Evolutionary conservation across 441 rosid genomes (phyloP), one percentile per base, ranked within the genome.

Genomic region (Adansonia rubrostipa): DNA sequence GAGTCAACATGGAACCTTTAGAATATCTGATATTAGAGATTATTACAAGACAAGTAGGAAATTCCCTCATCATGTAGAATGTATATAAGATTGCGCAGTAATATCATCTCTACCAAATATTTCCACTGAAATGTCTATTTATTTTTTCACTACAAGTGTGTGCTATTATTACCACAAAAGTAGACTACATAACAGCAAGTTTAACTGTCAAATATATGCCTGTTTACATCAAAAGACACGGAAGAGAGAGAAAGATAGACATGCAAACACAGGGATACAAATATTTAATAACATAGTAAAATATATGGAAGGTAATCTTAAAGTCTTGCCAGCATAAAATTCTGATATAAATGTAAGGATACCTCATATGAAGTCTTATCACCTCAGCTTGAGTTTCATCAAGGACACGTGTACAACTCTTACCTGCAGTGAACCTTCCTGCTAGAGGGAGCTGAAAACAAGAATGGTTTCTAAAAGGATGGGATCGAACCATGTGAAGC

Each of bases 321-420:
- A 72, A 68, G 50, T 44, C 67, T 47, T 42, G 71, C 9, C 36
- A 72, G 71, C 44, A 74, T 79, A 65, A 74, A 80, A 65, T 36
- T 0, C 47, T 74, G 63, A 75, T 33, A 50, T 73, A 63, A 78
- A 51, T 22, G 44, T 68, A 69, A 78, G 72, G 71, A 44, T 92
- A 95, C 99, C 99, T 92, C 91, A 93, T 89, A 79, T 88, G 90
- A 63, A 95, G 91, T 45, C 84, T 85, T 71, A 92, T 80, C 78
- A 90, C 84, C 84, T 92, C 94, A 71, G 85, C 73, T 77, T 82
- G 78, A 78, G 79, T 82, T 84, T 82, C 91, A 84, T 88, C 92
- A 84, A 85, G 68, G 20, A 95, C 73, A 58, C 24, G 78, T 56
- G 92, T 86, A 80, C 80, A 82, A 73, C 79, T 80, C 63, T 89